Percentiles rank a stretch among this genome's conserved stretches.
These are phyloP conservation scores for Cardamine chenopodiifolia DNA, from an alignment of 345 rosid species.

Conservation along the genomic window DNA sequence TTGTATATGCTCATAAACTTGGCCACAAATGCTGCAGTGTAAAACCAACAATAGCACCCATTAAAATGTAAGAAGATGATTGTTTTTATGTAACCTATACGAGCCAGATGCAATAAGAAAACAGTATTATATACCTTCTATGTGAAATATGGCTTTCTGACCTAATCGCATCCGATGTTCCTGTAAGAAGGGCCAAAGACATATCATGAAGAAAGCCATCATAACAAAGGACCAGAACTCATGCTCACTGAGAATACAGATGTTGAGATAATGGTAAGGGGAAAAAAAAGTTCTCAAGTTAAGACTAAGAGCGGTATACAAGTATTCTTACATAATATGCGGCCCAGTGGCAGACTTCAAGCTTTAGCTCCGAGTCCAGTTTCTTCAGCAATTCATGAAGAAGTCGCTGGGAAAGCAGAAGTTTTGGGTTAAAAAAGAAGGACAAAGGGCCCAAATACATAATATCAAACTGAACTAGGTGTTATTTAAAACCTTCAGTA, in stretches of 20 bases:
- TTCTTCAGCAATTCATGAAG: conserved; percentile 43
- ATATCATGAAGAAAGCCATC: conserved; percentile 26
- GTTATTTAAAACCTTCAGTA: conserved; percentile 64
- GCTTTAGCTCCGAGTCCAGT: conserved; percentile 90
- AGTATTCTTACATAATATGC: conserved; percentile 79
- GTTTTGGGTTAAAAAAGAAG: background rate
- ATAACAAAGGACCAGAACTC: background rate
- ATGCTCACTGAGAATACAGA: background rate
- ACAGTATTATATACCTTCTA: conserved; percentile 62
- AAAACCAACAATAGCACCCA: background rate
- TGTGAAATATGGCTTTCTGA: conserved; percentile 92
- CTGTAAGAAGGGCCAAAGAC: conserved; percentile 46
- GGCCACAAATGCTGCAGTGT: conserved; percentile 79
- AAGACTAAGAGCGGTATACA: conserved; percentile 5
- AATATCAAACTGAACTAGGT: background rate
- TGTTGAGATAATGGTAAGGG: background rate
- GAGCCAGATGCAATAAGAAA: conserved; percentile 1
- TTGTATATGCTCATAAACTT: conserved; percentile 96
- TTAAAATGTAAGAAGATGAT: background rate
- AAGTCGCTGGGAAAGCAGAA: too few species aligned
- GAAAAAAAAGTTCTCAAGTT: too few species aligned
- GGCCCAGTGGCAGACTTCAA: conserved; percentile 95
- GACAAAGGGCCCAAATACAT: background rate
- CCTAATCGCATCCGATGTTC: conserved; percentile 86
- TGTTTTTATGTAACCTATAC: conserved; percentile 6